phyloP scores from a whole-genome alignment of 805 yeast genomes.

The Kurtzmaniella fragi region DNA sequence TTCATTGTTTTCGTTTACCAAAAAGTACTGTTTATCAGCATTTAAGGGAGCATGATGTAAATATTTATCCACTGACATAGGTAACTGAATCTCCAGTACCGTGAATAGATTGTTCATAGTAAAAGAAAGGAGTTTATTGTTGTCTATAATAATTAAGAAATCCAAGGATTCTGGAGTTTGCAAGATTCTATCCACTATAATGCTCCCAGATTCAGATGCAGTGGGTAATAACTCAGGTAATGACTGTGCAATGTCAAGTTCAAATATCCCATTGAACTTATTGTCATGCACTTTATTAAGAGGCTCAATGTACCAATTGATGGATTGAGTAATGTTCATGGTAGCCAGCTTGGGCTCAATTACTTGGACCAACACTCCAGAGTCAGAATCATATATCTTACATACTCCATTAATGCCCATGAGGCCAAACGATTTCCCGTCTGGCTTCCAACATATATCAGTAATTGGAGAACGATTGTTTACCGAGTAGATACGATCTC shows the following conservation, averaged over 20 bases:
- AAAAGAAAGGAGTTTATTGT: conserved; percentile 16
- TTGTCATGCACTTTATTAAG: background rate
- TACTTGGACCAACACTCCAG: conserved; percentile 35
- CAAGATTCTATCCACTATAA: conserved; percentile 7
- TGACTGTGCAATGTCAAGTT: conserved; percentile 21
- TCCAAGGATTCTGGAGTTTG: conserved; percentile 10
- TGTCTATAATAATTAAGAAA: conserved; percentile 21
- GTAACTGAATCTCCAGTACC: conserved; percentile 19
- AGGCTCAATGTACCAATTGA: conserved; percentile 11
- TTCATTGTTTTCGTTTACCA: conserved; percentile 10
- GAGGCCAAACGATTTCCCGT: conserved; percentile 39
- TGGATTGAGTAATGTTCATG: conserved; percentile 3
- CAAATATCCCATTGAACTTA: conserved; percentile 18
- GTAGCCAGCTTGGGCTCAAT: conserved; percentile 7
- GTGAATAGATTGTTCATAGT: conserved; percentile 29
- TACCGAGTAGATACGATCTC: conserved; percentile 48
- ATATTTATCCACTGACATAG: conserved; percentile 7
- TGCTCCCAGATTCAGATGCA: conserved; percentile 7
- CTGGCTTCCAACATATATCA: conserved; percentile 26
- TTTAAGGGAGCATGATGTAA: conserved; percentile 15
- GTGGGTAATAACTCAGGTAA: conserved; percentile 24
- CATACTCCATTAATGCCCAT: conserved; percentile 40
- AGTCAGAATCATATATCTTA: conserved; percentile 42
- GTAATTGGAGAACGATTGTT: conserved; percentile 29
- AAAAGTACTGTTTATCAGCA: conserved; percentile 22